Percentiles rank a stretch among this genome's conserved stretches.
Evolutionary conservation across 148 eudicot genomes (phyloP).

Genomic region (Pharnaceum exiguum): DNA sequence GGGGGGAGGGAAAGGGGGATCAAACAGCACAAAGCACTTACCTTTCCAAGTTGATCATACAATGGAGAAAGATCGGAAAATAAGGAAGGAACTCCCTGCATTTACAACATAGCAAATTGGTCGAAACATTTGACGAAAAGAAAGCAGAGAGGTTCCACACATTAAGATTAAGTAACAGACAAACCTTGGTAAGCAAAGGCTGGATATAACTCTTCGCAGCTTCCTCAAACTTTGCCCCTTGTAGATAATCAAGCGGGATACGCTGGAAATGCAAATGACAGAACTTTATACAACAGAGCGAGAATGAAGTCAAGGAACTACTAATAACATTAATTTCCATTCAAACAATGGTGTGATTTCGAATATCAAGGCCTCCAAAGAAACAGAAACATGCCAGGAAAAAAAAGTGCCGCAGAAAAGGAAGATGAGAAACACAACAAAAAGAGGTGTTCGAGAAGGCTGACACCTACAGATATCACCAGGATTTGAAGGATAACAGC

Average conservation of each 20-base stretch:
- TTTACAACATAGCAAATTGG: constrained; percentile 20
- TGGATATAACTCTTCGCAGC: constrained; percentile 80
- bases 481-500: no score
- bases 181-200: constrained; percentile 90
- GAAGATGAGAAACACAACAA: no score
- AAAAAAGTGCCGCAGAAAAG: no score
- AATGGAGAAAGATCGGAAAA: constrained; percentile 96
- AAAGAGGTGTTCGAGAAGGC: no score
- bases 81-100: constrained; percentile 93
- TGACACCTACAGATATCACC: no score
- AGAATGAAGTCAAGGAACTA: not conserved
- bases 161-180: constrained; percentile 9
- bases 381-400: no score
- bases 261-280: constrained; percentile 42
- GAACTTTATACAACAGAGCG: not conserved
- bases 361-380: not conserved
- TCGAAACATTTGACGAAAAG: not conserved
- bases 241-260: constrained; percentile 93
- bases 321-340: no score
- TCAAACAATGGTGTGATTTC: no score
- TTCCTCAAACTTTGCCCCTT: constrained; percentile 62
- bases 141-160: not conserved
- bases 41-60: constrained; percentile 97
- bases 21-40: constrained; percentile 22
- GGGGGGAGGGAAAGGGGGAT: not conserved